phyloP scores from a whole-genome alignment of 164 flowering plant species.

The Annona cherimola region DNA sequence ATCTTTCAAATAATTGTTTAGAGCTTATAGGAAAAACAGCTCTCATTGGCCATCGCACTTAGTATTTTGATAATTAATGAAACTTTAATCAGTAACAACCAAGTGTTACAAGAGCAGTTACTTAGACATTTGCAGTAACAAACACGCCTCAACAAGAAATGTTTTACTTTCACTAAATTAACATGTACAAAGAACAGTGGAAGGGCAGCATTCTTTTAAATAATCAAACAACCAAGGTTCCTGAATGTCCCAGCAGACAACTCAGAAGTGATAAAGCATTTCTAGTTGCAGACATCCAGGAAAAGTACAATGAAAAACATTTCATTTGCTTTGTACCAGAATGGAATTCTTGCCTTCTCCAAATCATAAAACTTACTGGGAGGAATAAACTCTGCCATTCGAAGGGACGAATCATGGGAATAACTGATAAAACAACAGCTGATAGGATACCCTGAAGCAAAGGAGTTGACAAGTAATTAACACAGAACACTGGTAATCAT shows the following conservation, averaged over 20 bases:
- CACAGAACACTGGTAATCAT: neutral
- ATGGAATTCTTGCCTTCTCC: neutral
- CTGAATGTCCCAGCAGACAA: neutral
- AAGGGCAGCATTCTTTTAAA: neutral
- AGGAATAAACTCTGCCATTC: slow-evolving; percentile 94
- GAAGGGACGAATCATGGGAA: slow-evolving; percentile 93
- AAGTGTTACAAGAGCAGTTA: neutral
- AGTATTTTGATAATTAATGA: neutral
- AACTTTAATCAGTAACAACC: neutral
- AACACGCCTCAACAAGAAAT: neutral
- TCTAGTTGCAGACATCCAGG: neutral
- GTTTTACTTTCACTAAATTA: neutral
- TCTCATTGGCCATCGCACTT: neutral
- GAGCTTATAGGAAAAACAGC: neutral
- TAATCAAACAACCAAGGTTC: neutral
- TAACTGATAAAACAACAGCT: slow-evolving; percentile 65
- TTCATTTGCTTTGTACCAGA: neutral
- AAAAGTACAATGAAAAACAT: neutral
- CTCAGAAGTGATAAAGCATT: neutral
- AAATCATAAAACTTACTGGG: slow-evolving; percentile 54
- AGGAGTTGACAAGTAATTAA: neutral
- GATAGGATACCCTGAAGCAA: slow-evolving; percentile 81
- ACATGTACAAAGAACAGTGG: no score
- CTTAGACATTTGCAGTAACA: neutral
- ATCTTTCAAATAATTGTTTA: neutral